phyloP scores from a whole-genome alignment of 2,329 filamentous ascomycete genomes.

The Sarocladium kiliense region DNA sequence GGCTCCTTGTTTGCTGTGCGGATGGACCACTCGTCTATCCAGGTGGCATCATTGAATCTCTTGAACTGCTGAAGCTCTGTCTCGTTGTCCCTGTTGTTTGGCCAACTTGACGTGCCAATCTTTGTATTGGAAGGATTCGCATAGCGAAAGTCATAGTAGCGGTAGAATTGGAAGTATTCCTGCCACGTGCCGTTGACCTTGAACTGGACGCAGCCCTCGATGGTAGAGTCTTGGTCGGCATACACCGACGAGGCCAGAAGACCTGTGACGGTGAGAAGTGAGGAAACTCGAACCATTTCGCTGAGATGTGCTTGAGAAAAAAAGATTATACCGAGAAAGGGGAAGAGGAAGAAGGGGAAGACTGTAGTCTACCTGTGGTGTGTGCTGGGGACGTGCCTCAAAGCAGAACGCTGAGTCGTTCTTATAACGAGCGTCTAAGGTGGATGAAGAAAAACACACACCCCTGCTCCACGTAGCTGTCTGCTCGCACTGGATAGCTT shows the following conservation, averaged over 20 bases:
- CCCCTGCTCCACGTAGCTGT: not conserved
- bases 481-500: no score
- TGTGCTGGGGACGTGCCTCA: not conserved
- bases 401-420: not conserved
- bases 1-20: not conserved
- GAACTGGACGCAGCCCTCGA: not conserved
- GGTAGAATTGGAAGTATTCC: slow-evolving; percentile 20
- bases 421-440: not conserved
- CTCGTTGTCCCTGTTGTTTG: slow-evolving; percentile 34
- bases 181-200: slow-evolving; percentile 17
- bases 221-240: not conserved
- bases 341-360: not conserved
- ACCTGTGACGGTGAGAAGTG: not conserved
- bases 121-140: slow-evolving; percentile 20
- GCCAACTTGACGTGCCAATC: slow-evolving; percentile 28
- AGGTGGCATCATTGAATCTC: not conserved
- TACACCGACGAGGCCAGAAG: not conserved
- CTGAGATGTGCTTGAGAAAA: not conserved
- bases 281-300: not conserved
- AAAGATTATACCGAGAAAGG: not conserved
- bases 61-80: slow-evolving; percentile 17
- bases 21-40: not conserved
- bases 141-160: slow-evolving; percentile 26
- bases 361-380: not conserved
- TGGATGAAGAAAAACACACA: not conserved